Base-by-base conservation (phyloP, 176 grass and related monocot species). In the Triticum monococcum region DNA sequence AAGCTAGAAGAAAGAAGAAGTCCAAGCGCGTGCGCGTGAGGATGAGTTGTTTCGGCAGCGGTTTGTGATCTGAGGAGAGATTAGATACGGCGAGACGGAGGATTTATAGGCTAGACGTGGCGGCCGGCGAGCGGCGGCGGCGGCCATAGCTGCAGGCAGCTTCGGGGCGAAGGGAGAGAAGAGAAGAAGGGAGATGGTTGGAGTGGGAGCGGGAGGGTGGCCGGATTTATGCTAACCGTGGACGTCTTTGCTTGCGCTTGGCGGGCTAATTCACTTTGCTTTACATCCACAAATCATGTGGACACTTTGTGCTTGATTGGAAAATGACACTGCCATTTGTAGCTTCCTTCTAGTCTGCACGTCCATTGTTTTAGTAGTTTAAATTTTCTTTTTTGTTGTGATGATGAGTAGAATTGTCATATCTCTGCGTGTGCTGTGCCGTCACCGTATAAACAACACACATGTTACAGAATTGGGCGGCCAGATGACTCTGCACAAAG, bases 161-260 rank as follows among this genome's bases (percentile, higher is more conserved):
- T 23, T 52, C 25, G 25, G 25, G 66, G 13, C 12, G 84, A 24
- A 25, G 46, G 5, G 38, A 66, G 5, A 12, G 61, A 9, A 72
- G 50, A 54, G 16, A 1, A 52, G 50, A 83, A 57, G 46, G 85
- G 69, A 80, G 80, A 83, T 79, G 84, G 84, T 73, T 90, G 75
- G 89, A 80, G 79, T 87, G 81, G 81, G 76, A 83, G 79, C 67
- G 4, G 61, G 36, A 60, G 60, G 75, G 68, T 68, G 85, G 74
- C 79, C 65, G 36, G 83, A 52, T 86, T 83, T 79, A 64, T 40
- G 52, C 12, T 81, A 40, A 72, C 11, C 71, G 68, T 77, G 37
- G 50, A 78, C 38, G 79, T 65, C 41, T 83, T 72, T 65, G 37
- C 71, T 52, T 71, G 12, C 63, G 26, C 76, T 25, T 25, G 18